Evolutionary conservation across 371 early-diverging fungal genomes (phyloP).

Genomic region (Circinella minor): DNA sequence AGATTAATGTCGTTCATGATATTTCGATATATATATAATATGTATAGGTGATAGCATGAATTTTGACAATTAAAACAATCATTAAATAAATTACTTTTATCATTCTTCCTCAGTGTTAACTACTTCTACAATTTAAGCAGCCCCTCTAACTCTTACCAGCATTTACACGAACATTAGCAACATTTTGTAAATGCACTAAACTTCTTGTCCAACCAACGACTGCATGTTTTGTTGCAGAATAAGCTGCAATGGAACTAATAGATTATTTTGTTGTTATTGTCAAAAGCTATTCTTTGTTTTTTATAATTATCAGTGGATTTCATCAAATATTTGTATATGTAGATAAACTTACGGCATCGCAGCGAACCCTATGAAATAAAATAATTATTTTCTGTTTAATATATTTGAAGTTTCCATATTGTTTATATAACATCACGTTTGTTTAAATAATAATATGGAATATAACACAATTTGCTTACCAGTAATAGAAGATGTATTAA

Average conservation of each 20-base stretch:
- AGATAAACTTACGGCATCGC: not conserved
- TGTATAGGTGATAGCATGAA: no score
- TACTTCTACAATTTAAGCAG: no score
- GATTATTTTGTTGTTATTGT: not conserved
- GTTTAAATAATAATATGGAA: no score
- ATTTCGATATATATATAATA: no score
- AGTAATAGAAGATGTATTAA: constrained; percentile 43
- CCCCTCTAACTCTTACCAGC: not conserved
- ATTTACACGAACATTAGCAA: constrained; percentile 27
- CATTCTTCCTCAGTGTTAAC: no score
- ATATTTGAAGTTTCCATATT: not conserved
- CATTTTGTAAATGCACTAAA: constrained; percentile 1
- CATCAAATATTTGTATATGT: not conserved
- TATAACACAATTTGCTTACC: not conserved
- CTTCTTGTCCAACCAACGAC: constrained; percentile 33
- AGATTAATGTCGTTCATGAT: no score
- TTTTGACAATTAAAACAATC: no score
- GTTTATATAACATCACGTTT: no score
- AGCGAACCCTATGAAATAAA: not conserved
- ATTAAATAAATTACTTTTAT: no score
- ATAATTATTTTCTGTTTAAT: not conserved
- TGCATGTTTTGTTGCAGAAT: constrained; percentile 24
- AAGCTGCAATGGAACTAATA: constrained; percentile 3
- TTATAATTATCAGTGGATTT: no score
- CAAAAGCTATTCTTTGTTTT: no score